Base-by-base conservation (phyloP, 75 land plant species). In the Larix kaempferi region DNA sequence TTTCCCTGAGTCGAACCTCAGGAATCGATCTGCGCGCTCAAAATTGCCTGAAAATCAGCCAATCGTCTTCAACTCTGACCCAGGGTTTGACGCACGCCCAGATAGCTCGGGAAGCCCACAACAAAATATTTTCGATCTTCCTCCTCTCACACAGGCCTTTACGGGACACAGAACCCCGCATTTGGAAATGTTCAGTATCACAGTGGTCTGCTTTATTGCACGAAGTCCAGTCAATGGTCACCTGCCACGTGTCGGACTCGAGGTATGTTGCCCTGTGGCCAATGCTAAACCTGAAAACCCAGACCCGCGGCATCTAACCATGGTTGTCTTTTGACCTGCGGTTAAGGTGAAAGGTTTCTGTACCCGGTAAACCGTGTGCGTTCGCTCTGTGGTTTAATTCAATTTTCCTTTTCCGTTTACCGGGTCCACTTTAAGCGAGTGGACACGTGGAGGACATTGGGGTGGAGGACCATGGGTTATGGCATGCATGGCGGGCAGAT, bases 21-120 rank as follows among this genome's bases (percentile, higher is more conserved):
- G n/a, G 60, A 58, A 58, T 58, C 60, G 60, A 58, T 58, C 60
- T 58, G 60, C 60, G 60, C 60, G 60, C 60, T n/a, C 60, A 5
- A 58, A 58, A 58, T n/a, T 49, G 22, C 60, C 60, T 19, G 6
- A 58, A 19, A 17, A 58, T 6, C 7, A n/a, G 22, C 60, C 60
- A 58, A 58, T 58, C 19, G 60, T 49, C 54, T 49, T 10, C 54
- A 58, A 58, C n/a, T 58, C n/a, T 58, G 22, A 5, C 7, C n/a
- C 60, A 19, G 60, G 60, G 22, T 19, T 58, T n/a, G 12, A 49
- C 54, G 54, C 10, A 49, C 54, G 12, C 54, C 54, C 54, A 49
- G 54, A 49, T 49, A 49, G 54, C 54, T 49, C 54, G 54, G 54
- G 60, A 58, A 58, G 60, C 60, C 60, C 22, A 19, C 60, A 58